Conservation (phyloP, 1,284 basidiomycete genomes). For the Apiotrichum siamense region DNA sequence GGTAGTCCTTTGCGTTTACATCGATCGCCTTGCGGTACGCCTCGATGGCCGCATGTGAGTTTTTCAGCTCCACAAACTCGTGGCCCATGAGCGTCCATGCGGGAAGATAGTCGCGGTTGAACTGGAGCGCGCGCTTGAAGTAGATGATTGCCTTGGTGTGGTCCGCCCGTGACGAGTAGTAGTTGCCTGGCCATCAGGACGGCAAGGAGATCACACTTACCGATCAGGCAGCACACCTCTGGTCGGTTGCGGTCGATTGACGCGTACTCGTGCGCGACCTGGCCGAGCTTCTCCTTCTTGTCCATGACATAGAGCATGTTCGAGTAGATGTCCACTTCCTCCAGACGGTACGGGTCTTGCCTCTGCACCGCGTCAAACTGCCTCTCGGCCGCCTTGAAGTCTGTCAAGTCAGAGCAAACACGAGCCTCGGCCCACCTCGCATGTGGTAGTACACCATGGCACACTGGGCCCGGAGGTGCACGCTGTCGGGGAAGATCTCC, state of each 20-base stretch:
- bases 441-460: constrained; percentile 85
- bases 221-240: constrained; percentile 90
- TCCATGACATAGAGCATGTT: constrained; percentile 96
- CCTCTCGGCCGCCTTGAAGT: constrained; percentile 73
- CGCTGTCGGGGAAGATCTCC: constrained; percentile 72
- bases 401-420: constrained; percentile 48
- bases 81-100: constrained; percentile 99
- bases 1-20: constrained; percentile 91
- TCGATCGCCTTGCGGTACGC: constrained; percentile 94
- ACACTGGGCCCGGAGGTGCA: constrained; percentile 78
- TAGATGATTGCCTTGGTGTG: constrained; percentile 95
- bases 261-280: constrained; percentile 85
- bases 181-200: constrained; percentile 63
- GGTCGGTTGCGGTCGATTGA: constrained; percentile 82
- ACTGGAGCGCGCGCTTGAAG: constrained; percentile 85
- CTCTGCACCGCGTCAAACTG: constrained; percentile 76
- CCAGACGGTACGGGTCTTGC: constrained; percentile 81
- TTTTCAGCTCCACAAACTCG: constrained; percentile 98
- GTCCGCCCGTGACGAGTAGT: constrained; percentile 86
- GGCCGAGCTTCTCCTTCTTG: constrained; percentile 78
- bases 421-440: constrained; percentile 58
- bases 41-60: constrained; percentile 96
- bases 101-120: constrained; percentile 88
- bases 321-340: constrained; percentile 93
- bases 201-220: constrained; percentile 50